Evolutionary conservation across 2,329 filamentous ascomycete genomes (phyloP).

Genomic region (Claviceps pazoutovae): DNA sequence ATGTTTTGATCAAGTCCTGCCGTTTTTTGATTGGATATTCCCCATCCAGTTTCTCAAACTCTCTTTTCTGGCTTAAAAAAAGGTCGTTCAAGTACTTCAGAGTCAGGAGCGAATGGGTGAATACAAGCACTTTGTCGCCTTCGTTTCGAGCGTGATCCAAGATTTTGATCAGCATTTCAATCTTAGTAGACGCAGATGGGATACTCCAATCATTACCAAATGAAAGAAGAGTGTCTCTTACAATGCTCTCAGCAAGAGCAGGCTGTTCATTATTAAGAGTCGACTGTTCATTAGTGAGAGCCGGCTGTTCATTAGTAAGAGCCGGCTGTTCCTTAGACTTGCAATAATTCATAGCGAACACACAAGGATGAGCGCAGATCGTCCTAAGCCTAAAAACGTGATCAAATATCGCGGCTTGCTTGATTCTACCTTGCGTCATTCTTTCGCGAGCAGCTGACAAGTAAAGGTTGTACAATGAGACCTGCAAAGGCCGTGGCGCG

Average conservation of each 20-base stretch:
- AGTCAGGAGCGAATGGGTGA: constrained; percentile 58
- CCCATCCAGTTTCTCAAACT: constrained; percentile 53
- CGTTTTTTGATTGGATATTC: constrained; percentile 39
- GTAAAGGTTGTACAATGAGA: constrained; percentile 42
- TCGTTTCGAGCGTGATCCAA: constrained; percentile 46
- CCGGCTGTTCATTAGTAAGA: background rate
- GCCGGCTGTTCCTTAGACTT: constrained; percentile 1
- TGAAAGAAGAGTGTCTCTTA: constrained; percentile 19
- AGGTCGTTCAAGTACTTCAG: constrained; percentile 54
- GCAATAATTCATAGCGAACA: constrained; percentile 18
- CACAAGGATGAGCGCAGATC: constrained; percentile 39
- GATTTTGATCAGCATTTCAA: constrained; percentile 52
- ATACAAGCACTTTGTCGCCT: constrained; percentile 67
- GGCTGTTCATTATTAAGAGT: constrained; percentile 10
- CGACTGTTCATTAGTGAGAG: constrained; percentile 1
- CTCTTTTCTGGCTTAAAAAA: constrained; percentile 34
- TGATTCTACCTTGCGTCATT: background rate
- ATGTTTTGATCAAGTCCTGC: constrained; percentile 49
- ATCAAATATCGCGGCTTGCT: constrained; percentile 20
- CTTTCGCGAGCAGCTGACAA: constrained; percentile 14
- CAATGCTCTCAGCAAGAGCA: constrained; percentile 8
- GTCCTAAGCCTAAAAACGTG: constrained; percentile 26
- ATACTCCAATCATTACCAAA: constrained; percentile 29
- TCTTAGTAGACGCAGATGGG: constrained; percentile 50
- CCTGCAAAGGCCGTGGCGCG: constrained; percentile 53